Evolutionary conservation across 2,329 filamentous ascomycete species (phyloP).

Genomic region (Diaporthe aspalathi): DNA sequence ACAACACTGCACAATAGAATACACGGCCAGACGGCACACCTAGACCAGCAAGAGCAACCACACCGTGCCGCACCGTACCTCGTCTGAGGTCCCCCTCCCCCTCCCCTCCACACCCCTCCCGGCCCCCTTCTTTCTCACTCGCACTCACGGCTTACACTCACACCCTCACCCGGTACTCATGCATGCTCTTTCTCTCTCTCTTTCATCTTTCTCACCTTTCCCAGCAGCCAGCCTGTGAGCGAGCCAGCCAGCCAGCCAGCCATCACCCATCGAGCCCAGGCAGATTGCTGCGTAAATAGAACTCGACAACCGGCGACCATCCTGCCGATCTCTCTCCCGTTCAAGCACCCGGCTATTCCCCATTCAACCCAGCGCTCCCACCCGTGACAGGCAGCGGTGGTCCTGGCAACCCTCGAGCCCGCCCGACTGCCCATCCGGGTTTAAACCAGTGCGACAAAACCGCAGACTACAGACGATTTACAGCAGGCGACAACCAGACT

Average conservation of each 20-base stretch:
- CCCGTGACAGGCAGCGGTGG: conserved; percentile 29
- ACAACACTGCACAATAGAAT: background rate
- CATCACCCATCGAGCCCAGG: conserved; percentile 9
- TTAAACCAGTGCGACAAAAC: conserved; percentile 27
- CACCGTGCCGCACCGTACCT: background rate
- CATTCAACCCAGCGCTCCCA: conserved; percentile 24
- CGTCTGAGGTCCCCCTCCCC: background rate
- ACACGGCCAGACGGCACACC: background rate
- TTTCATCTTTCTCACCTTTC: conserved; percentile 14
- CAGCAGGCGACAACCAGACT: conserved; percentile 12
- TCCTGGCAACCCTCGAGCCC: conserved; percentile 4
- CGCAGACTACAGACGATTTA: background rate
- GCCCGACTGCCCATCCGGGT: conserved; percentile 29
- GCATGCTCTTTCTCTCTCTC: too few relatives aligned
- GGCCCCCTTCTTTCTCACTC: background rate
- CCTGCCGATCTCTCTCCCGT: conserved; percentile 29
- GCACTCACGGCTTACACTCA: too few relatives aligned
- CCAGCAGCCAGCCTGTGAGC: background rate
- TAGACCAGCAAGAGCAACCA: background rate
- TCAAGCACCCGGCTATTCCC: conserved; percentile 20
- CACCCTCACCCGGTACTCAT: too few relatives aligned
- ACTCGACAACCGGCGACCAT: conserved; percentile 23
- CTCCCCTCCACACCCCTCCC: background rate
- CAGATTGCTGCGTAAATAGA: conserved; percentile 26
- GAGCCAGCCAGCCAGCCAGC: too few relatives aligned